phyloP scores from a whole-genome alignment of 2,329 filamentous ascomycete species.

The Nigrospora oryzae region DNA sequence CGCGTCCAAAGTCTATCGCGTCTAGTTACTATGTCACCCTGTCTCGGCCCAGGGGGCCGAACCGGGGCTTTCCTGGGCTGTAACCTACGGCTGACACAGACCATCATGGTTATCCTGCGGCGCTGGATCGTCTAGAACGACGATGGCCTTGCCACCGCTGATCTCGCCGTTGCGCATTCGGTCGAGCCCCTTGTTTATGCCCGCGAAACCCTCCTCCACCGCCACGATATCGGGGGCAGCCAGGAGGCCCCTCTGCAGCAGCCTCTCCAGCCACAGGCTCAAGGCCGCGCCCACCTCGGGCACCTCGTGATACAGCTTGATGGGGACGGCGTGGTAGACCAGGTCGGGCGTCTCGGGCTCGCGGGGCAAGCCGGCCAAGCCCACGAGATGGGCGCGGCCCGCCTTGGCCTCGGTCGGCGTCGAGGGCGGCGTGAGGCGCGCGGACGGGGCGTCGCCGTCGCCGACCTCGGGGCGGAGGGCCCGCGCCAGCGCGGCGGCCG shows the following conservation, averaged over 20 bases:
- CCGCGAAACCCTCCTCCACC: slow-evolving; percentile 52
- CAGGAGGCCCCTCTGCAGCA: slow-evolving; percentile 47
- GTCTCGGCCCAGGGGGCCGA: too few species aligned
- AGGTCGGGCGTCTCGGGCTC: slow-evolving; percentile 32
- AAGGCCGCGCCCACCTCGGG: slow-evolving; percentile 54
- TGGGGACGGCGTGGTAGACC: slow-evolving; percentile 57
- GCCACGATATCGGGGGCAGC: slow-evolving; percentile 57
- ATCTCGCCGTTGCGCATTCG: slow-evolving; percentile 57
- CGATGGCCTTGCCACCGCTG: slow-evolving; percentile 62
- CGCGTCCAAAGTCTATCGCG: too few species aligned
- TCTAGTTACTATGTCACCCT: too few species aligned
- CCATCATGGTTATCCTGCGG: too few species aligned
- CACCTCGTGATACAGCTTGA: slow-evolving; percentile 68
- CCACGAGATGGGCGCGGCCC: slow-evolving; percentile 49
- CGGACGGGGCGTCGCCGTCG: slow-evolving; percentile 21
- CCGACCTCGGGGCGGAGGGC: slow-evolving; percentile 29
- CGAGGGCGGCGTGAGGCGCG: too few species aligned
- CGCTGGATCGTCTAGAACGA: slow-evolving; percentile 18
- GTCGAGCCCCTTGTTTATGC: slow-evolving; percentile 61
- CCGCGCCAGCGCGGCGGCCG: slow-evolving; percentile 48
- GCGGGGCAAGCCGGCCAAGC: slow-evolving; percentile 61
- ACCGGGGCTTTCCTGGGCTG: too few species aligned
- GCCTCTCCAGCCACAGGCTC: slow-evolving; percentile 57
- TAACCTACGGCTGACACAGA: too few species aligned
- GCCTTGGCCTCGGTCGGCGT: too few species aligned